Conservation (phyloP, 768 basidiomycete species). For the Tubosaeta sp. region DNA sequence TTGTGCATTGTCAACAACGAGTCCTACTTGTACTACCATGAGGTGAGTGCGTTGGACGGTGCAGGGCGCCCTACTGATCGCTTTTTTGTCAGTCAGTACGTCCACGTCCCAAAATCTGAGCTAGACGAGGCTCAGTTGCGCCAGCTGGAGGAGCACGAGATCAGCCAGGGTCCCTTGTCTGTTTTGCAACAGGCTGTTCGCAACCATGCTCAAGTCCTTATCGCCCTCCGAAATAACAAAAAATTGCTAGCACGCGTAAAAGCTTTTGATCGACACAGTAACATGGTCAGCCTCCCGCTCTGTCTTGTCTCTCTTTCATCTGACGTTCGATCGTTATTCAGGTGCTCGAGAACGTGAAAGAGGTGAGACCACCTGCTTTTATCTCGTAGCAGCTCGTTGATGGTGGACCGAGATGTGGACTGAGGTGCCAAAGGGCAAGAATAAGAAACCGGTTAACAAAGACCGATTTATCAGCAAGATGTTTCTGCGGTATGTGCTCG, state of each 20-base stretch:
- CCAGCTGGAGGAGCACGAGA: slow-evolving; percentile 96
- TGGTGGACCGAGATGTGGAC: slow-evolving; percentile 86
- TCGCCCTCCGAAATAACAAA: slow-evolving; percentile 97
- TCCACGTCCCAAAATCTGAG: slow-evolving; percentile 94
- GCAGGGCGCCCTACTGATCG: slow-evolving; percentile 7
- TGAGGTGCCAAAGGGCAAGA: slow-evolving; percentile 95
- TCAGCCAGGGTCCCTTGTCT: slow-evolving; percentile 95
- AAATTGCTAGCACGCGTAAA: slow-evolving; percentile 94
- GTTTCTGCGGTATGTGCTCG: slow-evolving; percentile 73
- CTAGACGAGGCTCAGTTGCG: slow-evolving; percentile 95
- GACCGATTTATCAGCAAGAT: slow-evolving; percentile 99
- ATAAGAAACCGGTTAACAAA: slow-evolving; percentile 98
- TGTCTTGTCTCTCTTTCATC: not conserved
- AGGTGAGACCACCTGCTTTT: slow-evolving; percentile 47
- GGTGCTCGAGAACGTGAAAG: slow-evolving; percentile 98
- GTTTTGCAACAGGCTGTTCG: slow-evolving; percentile 96
- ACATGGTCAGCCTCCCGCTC: slow-evolving; percentile 68
- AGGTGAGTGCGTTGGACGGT: slow-evolving; percentile 23
- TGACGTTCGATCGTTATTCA: slow-evolving; percentile 29
- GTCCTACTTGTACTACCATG: slow-evolving; percentile 20
- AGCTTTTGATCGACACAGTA: slow-evolving; percentile 97
- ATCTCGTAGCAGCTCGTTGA: slow-evolving; percentile 6
- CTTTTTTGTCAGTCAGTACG: slow-evolving; percentile 72
- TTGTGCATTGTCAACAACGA: slow-evolving; percentile 30
- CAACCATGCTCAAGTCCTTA: slow-evolving; percentile 96